Conservation (phyloP, 73 alveolate genomes). For the Symbiodinium natans region DNA sequence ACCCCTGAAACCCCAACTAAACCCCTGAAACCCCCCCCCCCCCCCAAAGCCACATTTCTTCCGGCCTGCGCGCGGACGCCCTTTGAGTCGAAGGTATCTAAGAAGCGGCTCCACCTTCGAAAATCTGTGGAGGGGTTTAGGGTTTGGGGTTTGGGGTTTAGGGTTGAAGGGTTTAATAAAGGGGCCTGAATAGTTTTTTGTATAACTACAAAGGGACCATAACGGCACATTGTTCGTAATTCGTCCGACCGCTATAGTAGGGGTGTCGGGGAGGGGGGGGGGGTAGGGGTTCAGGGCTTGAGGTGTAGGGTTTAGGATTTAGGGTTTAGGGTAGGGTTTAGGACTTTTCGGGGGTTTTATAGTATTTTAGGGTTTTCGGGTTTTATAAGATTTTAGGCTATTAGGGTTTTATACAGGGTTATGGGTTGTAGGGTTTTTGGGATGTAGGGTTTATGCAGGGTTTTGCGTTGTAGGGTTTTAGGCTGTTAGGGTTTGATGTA, state of each 20-base stretch:
- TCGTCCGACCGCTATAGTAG: too few relatives aligned
- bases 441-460: background rate
- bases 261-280: too few relatives aligned
- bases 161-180: background rate
- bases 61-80: conserved; percentile 40
- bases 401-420: background rate
- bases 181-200: too few relatives aligned
- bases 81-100: conserved; percentile 54
- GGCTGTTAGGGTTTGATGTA: background rate
- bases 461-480: background rate
- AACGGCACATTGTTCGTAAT: too few relatives aligned
- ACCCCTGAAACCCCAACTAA: background rate
- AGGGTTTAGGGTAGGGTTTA: too few relatives aligned
- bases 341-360: too few relatives aligned
- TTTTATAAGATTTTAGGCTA: too few relatives aligned
- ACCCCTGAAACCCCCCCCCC: background rate
- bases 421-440: too few relatives aligned
- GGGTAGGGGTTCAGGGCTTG: background rate
- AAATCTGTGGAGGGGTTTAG: background rate
- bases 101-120: conserved; percentile 70
- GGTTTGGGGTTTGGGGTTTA: background rate
- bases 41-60: background rate
- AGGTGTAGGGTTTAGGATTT: background rate
- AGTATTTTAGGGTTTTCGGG: too few relatives aligned
- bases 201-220: too few relatives aligned